These are phyloP conservation scores for Suillus weaverae DNA, from an alignment of 768 basidiomycete genomes.

Conservation along the genomic window DNA sequence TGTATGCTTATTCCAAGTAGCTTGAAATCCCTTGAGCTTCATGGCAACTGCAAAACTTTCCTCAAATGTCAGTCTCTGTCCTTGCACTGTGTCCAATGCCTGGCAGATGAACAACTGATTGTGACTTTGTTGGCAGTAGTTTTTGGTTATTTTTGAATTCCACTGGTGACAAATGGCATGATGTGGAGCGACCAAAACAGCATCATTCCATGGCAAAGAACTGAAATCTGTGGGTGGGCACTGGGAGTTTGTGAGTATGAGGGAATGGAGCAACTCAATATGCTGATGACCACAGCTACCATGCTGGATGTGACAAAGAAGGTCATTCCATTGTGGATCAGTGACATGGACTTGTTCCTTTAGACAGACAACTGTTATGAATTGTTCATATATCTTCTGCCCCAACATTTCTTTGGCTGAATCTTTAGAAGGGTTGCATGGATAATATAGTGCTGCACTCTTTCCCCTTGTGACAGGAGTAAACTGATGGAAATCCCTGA, in stretches of 20 bases:
- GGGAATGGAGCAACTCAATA: background rate
- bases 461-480: background rate
- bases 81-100: conserved; percentile 30
- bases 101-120: conserved; percentile 26
- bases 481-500: conserved; percentile 43
- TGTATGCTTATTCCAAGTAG: rapidly evolving
- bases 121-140: conserved; percentile 27
- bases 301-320: too few species aligned
- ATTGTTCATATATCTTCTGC: too few species aligned
- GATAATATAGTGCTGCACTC: conserved; percentile 15
- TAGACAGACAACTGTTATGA: too few species aligned
- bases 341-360: too few species aligned
- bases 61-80: conserved; percentile 6
- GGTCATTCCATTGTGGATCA: too few species aligned
- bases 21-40: background rate
- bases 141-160: conserved; percentile 27
- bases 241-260: background rate
- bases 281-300: too few species aligned
- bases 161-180: conserved; percentile 24
- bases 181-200: background rate
- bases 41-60: conserved; percentile 12
- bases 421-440: conserved; percentile 9
- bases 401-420: background rate
- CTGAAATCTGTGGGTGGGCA: background rate
- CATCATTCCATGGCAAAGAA: background rate